Evolutionary conservation across 2,329 filamentous ascomycete species (phyloP).

Genomic region (Leptodontidium sp.): DNA sequence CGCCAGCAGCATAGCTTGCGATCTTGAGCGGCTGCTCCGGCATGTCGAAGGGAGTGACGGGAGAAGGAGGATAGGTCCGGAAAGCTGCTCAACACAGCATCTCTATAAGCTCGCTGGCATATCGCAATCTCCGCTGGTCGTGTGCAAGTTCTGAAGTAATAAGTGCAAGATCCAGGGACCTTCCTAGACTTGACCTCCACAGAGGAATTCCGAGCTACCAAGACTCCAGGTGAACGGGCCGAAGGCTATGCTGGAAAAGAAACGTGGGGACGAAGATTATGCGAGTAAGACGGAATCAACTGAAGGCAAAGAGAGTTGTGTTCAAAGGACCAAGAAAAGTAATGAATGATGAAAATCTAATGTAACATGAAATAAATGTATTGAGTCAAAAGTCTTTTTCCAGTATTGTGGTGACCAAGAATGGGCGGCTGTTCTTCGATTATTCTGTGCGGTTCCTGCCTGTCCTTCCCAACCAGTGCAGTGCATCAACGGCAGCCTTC

Average conservation of each 20-base stretch:
- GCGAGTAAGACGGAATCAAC: conserved; percentile 19
- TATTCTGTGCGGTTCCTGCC: no score
- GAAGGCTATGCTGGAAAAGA: conserved; percentile 11
- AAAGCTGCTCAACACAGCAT: conserved; percentile 11
- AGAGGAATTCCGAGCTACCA: conserved; percentile 16
- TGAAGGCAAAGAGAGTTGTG: not conserved
- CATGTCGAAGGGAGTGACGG: conserved; percentile 58
- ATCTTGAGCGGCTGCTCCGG: conserved; percentile 84
- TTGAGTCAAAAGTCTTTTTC: not conserved
- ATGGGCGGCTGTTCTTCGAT: not conserved
- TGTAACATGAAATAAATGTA: not conserved
- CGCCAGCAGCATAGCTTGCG: conserved; percentile 93
- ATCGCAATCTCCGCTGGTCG: conserved; percentile 11
- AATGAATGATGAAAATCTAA: not conserved
- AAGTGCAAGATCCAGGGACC: conserved; percentile 12
- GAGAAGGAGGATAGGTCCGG: conserved; percentile 11
- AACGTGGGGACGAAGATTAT: conserved; percentile 19
- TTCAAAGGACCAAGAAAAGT: not conserved
- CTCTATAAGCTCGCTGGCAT: conserved; percentile 17
- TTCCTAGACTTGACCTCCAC: conserved; percentile 15
- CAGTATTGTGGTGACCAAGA: not conserved
- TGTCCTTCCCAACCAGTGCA: not conserved
- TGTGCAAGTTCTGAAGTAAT: conserved; percentile 13
- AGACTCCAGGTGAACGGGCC: conserved; percentile 9
- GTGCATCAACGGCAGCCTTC: no score